Base-by-base conservation (phyloP, 495 filamentous ascomycete genomes). In the Pyrenula massariospora region DNA sequence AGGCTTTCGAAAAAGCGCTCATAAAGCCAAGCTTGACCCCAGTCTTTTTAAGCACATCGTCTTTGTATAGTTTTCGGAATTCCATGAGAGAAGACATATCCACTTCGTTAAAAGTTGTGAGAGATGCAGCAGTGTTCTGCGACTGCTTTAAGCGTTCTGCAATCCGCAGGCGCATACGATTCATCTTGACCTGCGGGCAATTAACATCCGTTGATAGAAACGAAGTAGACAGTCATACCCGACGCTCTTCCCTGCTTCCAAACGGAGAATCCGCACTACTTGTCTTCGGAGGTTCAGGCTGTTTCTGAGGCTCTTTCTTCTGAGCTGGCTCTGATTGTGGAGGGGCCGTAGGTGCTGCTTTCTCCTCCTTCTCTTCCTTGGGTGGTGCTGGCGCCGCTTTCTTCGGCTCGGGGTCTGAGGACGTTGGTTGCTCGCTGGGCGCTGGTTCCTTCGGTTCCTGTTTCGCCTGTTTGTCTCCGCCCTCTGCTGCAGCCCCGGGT, bases 11-110 rank as follows among this genome's bases (percentile, higher is more conserved):
- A 75, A 98, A 98, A 12, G 91, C 91, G 68, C 89, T 90, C 92
- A 97, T 97, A 76, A 97, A 98, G 22, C 93, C 93, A 48, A 98
- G 86, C 77, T 98, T 98, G 25, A 96, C 87, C 22, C 93, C 94
- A 19, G 88, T 93, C 77, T 91, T 94, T 81, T 97, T 94, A 54
- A 97, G 76, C 3, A 96, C 71, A 57, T 94, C 90, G 58, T 97
- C 94, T 74, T 97, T 97, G 79, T 97, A 99, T 24, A 88, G 70
- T 66, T 93, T 96, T 48, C 93, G 87, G 77, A 99, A 88, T 54
- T 96, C 89, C 89, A 99, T 95, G 20, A 99, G 73, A 12, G 86
- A 85, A 3, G 94, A 96, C 94, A 99, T 99, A 67, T 99, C 94
- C 53, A 99, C 93, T 70, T 99, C 93, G 70, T 99, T 96, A 78